A percentile compares a stretch with the other conserved stretches of the same genome.
Evolutionary conservation across 164 flowering plant genomes (phyloP).

Genomic region (Macadamia tetraphylla): DNA sequence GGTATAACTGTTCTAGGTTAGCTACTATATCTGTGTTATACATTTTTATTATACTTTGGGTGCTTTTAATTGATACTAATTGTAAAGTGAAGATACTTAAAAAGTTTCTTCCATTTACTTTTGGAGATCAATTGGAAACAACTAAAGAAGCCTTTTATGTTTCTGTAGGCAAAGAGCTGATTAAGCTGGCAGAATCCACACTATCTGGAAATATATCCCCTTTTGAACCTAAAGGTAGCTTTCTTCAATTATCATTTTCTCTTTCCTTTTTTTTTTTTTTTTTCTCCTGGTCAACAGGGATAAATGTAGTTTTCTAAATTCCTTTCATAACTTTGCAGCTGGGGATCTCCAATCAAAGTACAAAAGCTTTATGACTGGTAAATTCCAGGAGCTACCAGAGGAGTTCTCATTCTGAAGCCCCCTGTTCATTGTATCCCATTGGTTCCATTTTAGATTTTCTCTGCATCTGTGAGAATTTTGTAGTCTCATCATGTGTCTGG

Average conservation of each 20-base stretch:
- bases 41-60: too few species aligned
- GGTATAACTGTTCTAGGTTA: too few species aligned
- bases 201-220: constrained; percentile 23
- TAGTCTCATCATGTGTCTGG: background rate
- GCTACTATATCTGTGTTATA: too few species aligned
- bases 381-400: constrained; percentile 37
- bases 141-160: background rate
- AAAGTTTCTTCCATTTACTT: background rate
- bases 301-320: too few species aligned
- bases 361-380: constrained; percentile 35
- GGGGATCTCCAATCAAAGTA: constrained; percentile 33
- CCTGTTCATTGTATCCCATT: background rate
- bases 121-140: background rate
- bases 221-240: constrained; percentile 37
- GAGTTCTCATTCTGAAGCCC: constrained; percentile 39
- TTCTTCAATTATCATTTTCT: background rate
- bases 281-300: background rate
- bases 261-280: background rate
- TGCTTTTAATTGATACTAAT: background rate
- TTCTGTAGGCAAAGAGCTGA: constrained; percentile 38
- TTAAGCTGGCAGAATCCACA: constrained; percentile 32
- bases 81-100: too few species aligned
- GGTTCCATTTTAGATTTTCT: background rate
- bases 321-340: constrained; percentile 10
- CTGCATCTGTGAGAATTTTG: background rate